Conservation (phyloP, 768 basidiomycete genomes). For the Punctularia strigosozonata region DNA sequence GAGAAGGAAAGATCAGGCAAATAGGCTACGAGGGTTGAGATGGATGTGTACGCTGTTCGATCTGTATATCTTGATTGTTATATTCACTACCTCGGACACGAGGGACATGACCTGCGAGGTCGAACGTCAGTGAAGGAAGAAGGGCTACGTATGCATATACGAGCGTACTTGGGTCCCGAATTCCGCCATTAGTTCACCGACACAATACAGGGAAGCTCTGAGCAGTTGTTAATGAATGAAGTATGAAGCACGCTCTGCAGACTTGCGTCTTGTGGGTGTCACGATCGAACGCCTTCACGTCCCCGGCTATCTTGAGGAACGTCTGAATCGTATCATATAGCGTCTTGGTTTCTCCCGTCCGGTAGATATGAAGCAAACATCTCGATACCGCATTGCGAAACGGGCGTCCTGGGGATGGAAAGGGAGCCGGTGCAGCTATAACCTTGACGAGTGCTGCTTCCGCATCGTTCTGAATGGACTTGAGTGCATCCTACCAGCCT, state of each 20-base stretch:
- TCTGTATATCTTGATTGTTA: conserved; percentile 56
- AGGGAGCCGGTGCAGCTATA: conserved; percentile 47
- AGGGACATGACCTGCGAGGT: conserved; percentile 80
- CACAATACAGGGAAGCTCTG: conserved; percentile 76
- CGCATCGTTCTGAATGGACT: conserved; percentile 46
- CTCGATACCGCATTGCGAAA: conserved; percentile 68
- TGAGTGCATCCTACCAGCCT: conserved; percentile 47
- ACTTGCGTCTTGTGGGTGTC: conserved; percentile 59
- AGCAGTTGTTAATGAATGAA: conserved; percentile 4
- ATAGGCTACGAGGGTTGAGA: conserved; percentile 4
- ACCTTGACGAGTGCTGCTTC: conserved; percentile 59
- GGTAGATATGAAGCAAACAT: conserved; percentile 67
- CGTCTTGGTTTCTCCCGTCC: conserved; percentile 69
- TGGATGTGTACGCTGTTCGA: conserved; percentile 68
- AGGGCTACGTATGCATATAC: not conserved
- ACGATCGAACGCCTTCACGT: conserved; percentile 54
- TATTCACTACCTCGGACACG: conserved; percentile 69
- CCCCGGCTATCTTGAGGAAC: conserved; percentile 63
- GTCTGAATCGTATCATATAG: conserved; percentile 80
- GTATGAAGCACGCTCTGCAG: not conserved
- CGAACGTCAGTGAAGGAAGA: not conserved
- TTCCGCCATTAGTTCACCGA: conserved; percentile 79
- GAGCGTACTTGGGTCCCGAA: conserved; percentile 72
- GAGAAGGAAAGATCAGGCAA: not conserved
- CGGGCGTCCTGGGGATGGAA: conserved; percentile 82